phyloP scores from a whole-genome alignment of 768 basidiomycete species.

The Leucocoprinus sp. region DNA sequence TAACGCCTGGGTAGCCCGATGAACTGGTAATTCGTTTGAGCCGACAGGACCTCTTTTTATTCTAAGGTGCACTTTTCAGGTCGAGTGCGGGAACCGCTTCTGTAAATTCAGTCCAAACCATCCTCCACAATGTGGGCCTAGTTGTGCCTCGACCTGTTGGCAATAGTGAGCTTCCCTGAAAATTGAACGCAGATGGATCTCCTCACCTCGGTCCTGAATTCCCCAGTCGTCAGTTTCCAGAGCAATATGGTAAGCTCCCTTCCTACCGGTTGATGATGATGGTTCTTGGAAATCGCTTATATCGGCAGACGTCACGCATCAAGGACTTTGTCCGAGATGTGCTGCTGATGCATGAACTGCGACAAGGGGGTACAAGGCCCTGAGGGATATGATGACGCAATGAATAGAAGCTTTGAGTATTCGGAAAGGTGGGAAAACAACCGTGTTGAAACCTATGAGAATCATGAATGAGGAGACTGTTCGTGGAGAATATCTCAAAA shows the following conservation, averaged over 20 bases:
- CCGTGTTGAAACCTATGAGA: neutral
- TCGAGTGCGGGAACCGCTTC: slow-evolving; percentile 52
- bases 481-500: neutral
- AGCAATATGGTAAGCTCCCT: slow-evolving; percentile 51
- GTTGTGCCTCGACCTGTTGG: slow-evolving; percentile 61
- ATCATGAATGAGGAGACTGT: neutral
- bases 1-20: slow-evolving; percentile 37
- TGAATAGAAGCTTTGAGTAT: neutral
- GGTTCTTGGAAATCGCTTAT: neutral
- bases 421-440: neutral
- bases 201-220: slow-evolving; percentile 15
- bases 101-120: slow-evolving; percentile 71
- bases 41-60: slow-evolving; percentile 8
- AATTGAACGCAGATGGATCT: neutral
- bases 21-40: slow-evolving; percentile 37
- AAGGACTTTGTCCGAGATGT: slow-evolving; percentile 2
- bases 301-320: slow-evolving; percentile 7
- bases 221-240: slow-evolving; percentile 41
- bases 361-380: neutral
- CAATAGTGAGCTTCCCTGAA: slow-evolving; percentile 52
- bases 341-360: neutral
- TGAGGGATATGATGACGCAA: neutral
- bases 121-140: slow-evolving; percentile 48
- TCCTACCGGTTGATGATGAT: neutral
- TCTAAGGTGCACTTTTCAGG: slow-evolving; percentile 26